Conservation (phyloP, 371 early-diverging fungal genomes). For the Mucor lusitanicus region DNA sequence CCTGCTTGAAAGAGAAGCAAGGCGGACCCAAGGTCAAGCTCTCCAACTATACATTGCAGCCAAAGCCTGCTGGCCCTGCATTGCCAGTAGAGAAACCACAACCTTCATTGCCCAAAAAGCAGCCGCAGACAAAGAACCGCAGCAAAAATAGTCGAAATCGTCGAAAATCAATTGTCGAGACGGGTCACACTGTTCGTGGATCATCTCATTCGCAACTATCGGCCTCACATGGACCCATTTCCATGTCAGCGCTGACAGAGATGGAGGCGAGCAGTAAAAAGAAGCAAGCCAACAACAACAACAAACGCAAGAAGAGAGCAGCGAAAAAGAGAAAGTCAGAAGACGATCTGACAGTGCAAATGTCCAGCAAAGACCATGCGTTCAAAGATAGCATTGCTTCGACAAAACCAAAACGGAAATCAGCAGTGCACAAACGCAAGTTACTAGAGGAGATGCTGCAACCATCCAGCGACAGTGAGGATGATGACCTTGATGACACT, state of each 20-base stretch:
- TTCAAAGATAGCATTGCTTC: constrained; percentile 12
- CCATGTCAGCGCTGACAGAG: constrained; percentile 21
- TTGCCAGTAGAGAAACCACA: background rate
- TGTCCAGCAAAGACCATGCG: background rate
- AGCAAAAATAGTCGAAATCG: constrained; percentile 1
- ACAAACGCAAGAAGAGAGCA: background rate
- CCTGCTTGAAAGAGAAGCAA: constrained; percentile 27
- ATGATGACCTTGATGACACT: constrained; percentile 5
- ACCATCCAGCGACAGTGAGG: constrained; percentile 12
- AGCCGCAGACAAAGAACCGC: background rate
- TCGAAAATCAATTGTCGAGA: background rate
- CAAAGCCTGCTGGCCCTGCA: background rate
- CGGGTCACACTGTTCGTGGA: constrained; percentile 17
- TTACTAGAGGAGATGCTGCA: constrained; percentile 29
- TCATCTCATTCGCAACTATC: constrained; percentile 3
- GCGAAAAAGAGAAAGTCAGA: background rate
- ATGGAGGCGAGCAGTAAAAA: constrained; percentile 6
- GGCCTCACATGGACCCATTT: constrained; percentile 13
- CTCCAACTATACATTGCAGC: background rate
- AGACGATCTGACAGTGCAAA: constrained; percentile 2
- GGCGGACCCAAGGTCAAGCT: constrained; percentile 20
- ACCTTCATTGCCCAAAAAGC: background rate
- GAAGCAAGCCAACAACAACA: background rate
- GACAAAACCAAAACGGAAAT: constrained; percentile 16
- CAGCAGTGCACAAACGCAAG: constrained; percentile 24